Evolutionary conservation across 306 rosid genomes (phyloP).

Genomic region (Hippophae gyantsensis): DNA sequence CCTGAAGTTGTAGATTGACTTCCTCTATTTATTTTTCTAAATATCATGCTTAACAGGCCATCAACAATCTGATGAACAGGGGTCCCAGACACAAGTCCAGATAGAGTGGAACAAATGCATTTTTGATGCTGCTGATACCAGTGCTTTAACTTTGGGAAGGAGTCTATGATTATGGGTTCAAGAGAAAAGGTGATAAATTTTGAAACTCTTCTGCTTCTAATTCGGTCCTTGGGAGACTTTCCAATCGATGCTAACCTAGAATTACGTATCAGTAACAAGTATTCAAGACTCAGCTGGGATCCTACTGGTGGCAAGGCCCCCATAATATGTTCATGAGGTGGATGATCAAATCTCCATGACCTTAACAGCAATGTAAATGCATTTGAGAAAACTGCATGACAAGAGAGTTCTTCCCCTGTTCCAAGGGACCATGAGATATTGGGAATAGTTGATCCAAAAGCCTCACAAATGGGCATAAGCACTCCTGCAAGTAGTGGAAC

Average conservation of each 20-base stretch:
- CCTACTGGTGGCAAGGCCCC: conserved; percentile 56
- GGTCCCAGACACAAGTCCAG: conserved; percentile 62
- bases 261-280: conserved; percentile 74
- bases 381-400: conserved; percentile 66
- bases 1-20: conserved; percentile 53
- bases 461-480: conserved; percentile 76
- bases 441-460: conserved; percentile 63
- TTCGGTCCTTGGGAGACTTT: conserved; percentile 41
- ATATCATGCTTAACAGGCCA: conserved; percentile 63
- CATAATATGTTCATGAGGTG: conserved; percentile 58
- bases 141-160: conserved; percentile 68
- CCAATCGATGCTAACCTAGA: conserved; percentile 42
- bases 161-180: conserved; percentile 55
- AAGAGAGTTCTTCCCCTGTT: conserved; percentile 66
- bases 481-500: conserved; percentile 78
- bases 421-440: conserved; percentile 40
- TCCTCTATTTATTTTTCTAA: conserved; percentile 50
- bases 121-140: conserved; percentile 86
- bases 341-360: conserved; percentile 79
- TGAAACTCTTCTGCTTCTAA: conserved; percentile 45
- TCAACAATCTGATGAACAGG: conserved; percentile 68
- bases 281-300: conserved; percentile 62
- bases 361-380: conserved; percentile 80
- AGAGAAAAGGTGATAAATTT: conserved; percentile 31
- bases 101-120: conserved; percentile 66